phyloP scores from a whole-genome alignment of 2,329 filamentous ascomycete species.

The Aureobasidium vineae region DNA sequence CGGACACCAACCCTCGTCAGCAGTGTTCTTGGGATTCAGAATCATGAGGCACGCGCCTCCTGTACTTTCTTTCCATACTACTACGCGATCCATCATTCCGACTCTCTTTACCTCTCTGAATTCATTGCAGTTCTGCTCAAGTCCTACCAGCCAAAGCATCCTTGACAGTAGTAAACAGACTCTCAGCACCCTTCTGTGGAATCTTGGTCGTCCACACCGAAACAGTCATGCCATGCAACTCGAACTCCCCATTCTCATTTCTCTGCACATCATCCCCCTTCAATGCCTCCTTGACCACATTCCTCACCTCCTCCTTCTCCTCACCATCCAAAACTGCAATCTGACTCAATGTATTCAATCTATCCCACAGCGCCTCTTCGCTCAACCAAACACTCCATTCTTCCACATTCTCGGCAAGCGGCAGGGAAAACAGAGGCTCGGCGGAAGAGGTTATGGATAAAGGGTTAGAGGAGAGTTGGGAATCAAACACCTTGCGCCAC shows the following conservation, averaged over 20 bases:
- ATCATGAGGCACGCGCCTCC: background rate
- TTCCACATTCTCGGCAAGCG: conserved; percentile 57
- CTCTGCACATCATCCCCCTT: conserved; percentile 53
- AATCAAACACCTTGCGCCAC: conserved; percentile 65
- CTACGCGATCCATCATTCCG: background rate
- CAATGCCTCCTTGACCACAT: conserved; percentile 57
- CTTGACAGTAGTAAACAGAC: conserved; percentile 16
- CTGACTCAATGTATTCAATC: conserved; percentile 66
- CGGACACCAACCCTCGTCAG: background rate
- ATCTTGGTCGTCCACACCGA: conserved; percentile 60
- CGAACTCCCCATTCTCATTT: conserved; percentile 62
- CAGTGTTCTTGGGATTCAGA: background rate
- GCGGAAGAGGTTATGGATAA: conserved; percentile 44
- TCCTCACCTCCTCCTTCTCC: conserved; percentile 46
- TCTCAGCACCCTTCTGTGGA: conserved; percentile 30
- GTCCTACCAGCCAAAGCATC: conserved; percentile 19
- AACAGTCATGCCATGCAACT: conserved; percentile 63
- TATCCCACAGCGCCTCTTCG: conserved; percentile 61
- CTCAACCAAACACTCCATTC: conserved; percentile 59
- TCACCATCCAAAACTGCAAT: conserved; percentile 59
- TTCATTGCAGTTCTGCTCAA: background rate
- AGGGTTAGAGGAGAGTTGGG: conserved; percentile 55
- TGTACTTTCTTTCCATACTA: background rate
- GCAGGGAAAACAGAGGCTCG: conserved; percentile 60
- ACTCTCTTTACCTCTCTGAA: background rate